Conservation (phyloP, 2,329 filamentous ascomycete genomes). For the Fusarium palustre region DNA sequence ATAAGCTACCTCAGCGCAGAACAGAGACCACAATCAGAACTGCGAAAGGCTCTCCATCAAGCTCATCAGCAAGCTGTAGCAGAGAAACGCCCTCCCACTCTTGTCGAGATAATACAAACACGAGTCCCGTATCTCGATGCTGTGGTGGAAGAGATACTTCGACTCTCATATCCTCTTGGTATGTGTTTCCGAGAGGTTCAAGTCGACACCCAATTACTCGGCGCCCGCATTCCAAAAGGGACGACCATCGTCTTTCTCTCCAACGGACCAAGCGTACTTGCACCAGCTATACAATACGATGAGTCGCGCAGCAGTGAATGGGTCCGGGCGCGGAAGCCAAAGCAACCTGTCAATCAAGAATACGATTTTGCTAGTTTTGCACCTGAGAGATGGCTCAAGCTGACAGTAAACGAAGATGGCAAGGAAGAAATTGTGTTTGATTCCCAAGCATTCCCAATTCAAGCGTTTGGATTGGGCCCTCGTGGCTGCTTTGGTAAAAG, state of each 20-base stretch:
- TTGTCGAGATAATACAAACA: conserved; percentile 20
- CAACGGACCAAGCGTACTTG: conserved; percentile 15
- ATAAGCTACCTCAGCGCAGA: conserved; percentile 24
- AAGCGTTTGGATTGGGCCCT: conserved; percentile 52
- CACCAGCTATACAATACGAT: conserved; percentile 15
- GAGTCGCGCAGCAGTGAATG: conserved; percentile 20
- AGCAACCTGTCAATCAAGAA: not conserved
- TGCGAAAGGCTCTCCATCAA: conserved; percentile 11
- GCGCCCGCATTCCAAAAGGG: conserved; percentile 28
- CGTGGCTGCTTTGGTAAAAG: conserved; percentile 54
- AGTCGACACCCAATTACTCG: conserved; percentile 24
- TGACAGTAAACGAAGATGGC: not conserved
- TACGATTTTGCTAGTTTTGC: conserved; percentile 13
- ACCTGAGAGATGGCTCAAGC: conserved; percentile 33
- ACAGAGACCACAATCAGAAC: conserved; percentile 15
- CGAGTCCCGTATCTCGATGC: conserved; percentile 28
- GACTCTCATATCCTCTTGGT: conserved; percentile 18
- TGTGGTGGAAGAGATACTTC: conserved; percentile 27
- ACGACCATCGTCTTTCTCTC: conserved; percentile 26
- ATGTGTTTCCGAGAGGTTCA: conserved; percentile 17
- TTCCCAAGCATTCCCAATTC: conserved; percentile 46
- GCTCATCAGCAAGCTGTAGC: conserved; percentile 6
- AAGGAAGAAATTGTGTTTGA: conserved; percentile 43
- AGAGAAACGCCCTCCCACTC: conserved; percentile 9
- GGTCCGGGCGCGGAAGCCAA: not conserved